These are phyloP conservation scores for Zopfia rhizophila DNA, from an alignment of 2,329 filamentous ascomycete genomes.

Conservation along the genomic window DNA sequence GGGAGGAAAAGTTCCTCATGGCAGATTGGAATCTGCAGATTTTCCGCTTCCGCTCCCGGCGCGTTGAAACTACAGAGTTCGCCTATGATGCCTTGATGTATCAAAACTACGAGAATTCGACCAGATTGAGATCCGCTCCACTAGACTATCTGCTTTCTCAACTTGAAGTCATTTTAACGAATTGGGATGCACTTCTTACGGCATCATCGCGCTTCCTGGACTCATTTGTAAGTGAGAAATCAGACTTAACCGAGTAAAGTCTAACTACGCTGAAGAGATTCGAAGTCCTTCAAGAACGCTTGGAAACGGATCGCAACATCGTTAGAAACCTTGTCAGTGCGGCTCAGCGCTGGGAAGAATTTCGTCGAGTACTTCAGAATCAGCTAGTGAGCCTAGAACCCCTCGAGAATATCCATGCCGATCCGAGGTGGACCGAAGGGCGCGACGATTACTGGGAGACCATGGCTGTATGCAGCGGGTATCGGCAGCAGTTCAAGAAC, in stretches of 20 bases:
- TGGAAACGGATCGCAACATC: constrained; percentile 9
- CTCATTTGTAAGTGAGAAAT: constrained; percentile 3
- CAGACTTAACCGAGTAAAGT: too few relatives aligned
- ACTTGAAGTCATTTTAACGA: constrained; percentile 6
- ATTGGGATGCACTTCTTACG: constrained; percentile 3
- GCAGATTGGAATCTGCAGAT: constrained; percentile 4
- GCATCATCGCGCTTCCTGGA: not conserved
- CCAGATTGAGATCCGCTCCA: constrained; percentile 3
- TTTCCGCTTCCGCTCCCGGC: constrained; percentile 9
- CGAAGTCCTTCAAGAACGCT: constrained; percentile 7
- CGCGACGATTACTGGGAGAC: too few relatives aligned
- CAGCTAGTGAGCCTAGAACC: too few relatives aligned
- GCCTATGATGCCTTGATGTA: constrained; percentile 7
- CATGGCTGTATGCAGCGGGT: too few relatives aligned
- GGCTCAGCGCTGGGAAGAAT: constrained; percentile 8
- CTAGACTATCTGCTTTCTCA: constrained; percentile 8
- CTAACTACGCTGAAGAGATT: constrained; percentile 1
- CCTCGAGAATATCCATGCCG: not conserved
- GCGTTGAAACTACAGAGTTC: constrained; percentile 5
- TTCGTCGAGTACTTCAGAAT: too few relatives aligned
- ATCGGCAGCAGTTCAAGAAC: too few relatives aligned
- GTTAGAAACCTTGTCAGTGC: constrained; percentile 8
- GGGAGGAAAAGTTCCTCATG: constrained; percentile 1
- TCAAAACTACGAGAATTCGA: too few relatives aligned
- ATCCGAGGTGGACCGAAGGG: not conserved